phyloP scores from a whole-genome alignment of 495 filamentous ascomycete species.

The Penicillium malachiteum region DNA sequence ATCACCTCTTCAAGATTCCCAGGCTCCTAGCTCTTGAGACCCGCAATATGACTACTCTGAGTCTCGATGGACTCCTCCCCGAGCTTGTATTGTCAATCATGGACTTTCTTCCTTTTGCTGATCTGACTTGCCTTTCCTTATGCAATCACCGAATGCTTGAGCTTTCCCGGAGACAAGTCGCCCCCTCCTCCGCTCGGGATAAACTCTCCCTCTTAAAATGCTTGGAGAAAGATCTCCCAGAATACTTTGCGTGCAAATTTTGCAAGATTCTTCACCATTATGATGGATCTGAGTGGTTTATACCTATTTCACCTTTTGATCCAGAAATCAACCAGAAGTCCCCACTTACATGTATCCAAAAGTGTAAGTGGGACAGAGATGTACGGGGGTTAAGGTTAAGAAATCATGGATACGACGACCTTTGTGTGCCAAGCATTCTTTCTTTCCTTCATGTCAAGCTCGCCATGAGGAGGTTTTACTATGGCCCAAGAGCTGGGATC shows the following conservation, averaged over 20 bases:
- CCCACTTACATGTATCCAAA: neutral
- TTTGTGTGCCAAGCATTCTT: neutral
- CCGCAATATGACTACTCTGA: too few species aligned
- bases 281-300: slow-evolving; percentile 17
- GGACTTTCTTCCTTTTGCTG: too few species aligned
- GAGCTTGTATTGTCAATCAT: too few species aligned
- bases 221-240: slow-evolving; percentile 13
- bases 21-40: too few species aligned
- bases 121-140: too few species aligned
- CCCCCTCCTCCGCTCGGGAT: neutral
- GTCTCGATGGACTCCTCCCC: too few species aligned
- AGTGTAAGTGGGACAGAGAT: neutral
- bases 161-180: too few species aligned
- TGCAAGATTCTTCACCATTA: slow-evolving; percentile 16
- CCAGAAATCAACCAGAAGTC: too few species aligned
- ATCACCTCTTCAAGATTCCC: too few species aligned
- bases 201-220: slow-evolving; percentile 9
- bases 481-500: slow-evolving; percentile 7
- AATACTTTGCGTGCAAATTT: slow-evolving; percentile 17
- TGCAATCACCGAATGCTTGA: too few species aligned
- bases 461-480: slow-evolving; percentile 12
- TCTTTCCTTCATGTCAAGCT: slow-evolving; percentile 11
- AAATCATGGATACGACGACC: too few species aligned
- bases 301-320: neutral
- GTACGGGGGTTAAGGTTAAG: neutral